Percentiles rank a stretch among this genome's conserved stretches.
These are phyloP conservation scores for Phytophthora tentaculata DNA, from an alignment of 352 stramenopile species.

Conservation along the genomic window DNA sequence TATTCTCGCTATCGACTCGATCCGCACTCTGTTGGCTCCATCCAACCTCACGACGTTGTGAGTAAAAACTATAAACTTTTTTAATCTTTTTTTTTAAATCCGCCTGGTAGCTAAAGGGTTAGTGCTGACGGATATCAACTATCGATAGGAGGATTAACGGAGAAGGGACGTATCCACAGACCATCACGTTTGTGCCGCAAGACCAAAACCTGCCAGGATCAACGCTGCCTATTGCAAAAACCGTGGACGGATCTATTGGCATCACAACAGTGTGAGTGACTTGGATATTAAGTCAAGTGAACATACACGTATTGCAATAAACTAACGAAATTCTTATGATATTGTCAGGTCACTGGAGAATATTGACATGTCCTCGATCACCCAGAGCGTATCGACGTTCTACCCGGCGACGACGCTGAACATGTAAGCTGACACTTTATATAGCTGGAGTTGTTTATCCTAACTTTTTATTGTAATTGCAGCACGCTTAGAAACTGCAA, in stretches of 20 bases:
- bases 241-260: constrained; percentile 11
- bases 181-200: constrained; percentile 33
- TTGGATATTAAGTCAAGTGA: no score
- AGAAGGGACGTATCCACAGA: constrained; percentile 24
- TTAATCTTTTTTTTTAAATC: not conserved
- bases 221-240: constrained; percentile 31
- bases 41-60: constrained; percentile 37
- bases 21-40: constrained; percentile 37
- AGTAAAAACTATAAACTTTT: no score
- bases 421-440: constrained; percentile 14
- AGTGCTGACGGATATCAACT: not conserved
- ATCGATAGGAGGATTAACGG: constrained; percentile 33
- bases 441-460: no score
- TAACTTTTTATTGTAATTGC: no score
- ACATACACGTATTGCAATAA: no score
- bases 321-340: no score
- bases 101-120: no score
- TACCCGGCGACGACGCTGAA: constrained; percentile 32
- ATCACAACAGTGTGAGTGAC: constrained; percentile 36
- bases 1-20: constrained; percentile 32
- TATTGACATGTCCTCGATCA: constrained; percentile 42
- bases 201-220: constrained; percentile 32
- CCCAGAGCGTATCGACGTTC: constrained; percentile 31
- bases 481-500: constrained; percentile 56
- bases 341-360: constrained; percentile 38